Evolutionary conservation across 2,329 filamentous ascomycete species (phyloP).

Genomic region (Rhynchosporium agropyri): DNA sequence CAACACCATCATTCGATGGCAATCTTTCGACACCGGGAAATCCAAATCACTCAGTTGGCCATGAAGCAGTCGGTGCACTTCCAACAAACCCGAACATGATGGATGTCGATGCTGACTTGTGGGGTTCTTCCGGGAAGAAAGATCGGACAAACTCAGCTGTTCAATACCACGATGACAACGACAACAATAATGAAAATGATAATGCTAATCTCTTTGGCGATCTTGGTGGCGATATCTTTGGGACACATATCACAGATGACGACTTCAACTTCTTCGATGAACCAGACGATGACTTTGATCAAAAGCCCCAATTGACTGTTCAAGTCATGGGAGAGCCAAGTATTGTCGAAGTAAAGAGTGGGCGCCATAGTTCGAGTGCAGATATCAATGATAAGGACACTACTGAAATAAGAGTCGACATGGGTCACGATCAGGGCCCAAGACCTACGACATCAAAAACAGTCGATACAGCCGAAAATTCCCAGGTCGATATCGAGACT

Average conservation of each 20-base stretch:
- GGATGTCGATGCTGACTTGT: constrained; percentile 37
- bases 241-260: constrained; percentile 73
- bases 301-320: constrained; percentile 26
- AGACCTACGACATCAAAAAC: neutral
- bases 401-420: neutral
- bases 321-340: constrained; percentile 17
- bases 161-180: constrained; percentile 37
- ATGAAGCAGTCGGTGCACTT: constrained; percentile 44
- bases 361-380: neutral
- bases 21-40: constrained; percentile 59
- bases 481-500: neutral
- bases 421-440: neutral
- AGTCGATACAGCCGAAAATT: neutral
- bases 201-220: constrained; percentile 62
- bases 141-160: constrained; percentile 30
- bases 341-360: neutral
- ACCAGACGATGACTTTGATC: constrained; percentile 43
- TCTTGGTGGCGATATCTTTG: constrained; percentile 70
- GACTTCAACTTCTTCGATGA: constrained; percentile 86
- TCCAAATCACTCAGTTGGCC: constrained; percentile 40
- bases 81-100: constrained; percentile 20
- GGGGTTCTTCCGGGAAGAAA: constrained; percentile 36
- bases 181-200: constrained; percentile 46
- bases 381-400: neutral
- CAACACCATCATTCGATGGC: constrained; percentile 60